Evolutionary conservation across 2,329 filamentous ascomycete genomes (phyloP), one percentile per base, ranked within the genome.

Genomic region (Xylaria digitata): DNA sequence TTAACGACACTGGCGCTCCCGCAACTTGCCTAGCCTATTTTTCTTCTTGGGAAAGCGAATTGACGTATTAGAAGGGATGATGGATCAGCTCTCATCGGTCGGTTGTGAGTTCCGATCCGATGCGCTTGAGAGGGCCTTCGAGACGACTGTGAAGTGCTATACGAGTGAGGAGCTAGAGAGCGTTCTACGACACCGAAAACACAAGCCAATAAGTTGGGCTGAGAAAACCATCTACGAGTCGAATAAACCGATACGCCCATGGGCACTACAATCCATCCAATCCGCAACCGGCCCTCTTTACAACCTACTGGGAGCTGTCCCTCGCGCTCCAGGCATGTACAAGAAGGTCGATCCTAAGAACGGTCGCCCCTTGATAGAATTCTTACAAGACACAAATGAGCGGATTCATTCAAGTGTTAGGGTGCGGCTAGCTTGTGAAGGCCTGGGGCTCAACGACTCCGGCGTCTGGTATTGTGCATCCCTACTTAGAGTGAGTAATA

Each of bases 351-450:
- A 85, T 60, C 78, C 81, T 1, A 75, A 78, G 52, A 81, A 79
- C 1, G 80, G 81, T 8, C 73, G 72, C 13, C 72, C 75, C 37
- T 76, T 77, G 46, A 69, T 73, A 1, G 75, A 76, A 8, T 85
- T 81, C 64, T 80, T 88, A 30, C 73, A 81, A 58, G 80, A 84
- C 66, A 88, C 86, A 9, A 85, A 87, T 70, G 86, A 88, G 75
- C 81, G 83, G 8, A 81, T 87, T 40, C 86, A 88, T 73, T 82
- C 82, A 67, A 85, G 83, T 1, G 86, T 86, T 1, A 81, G 86
- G 1, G 79, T 86, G n/a, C 82, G 85, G 3, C 80, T 87, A 15
- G 82, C 83, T 1, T 83, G 83, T 66, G 74, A 81, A 57, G 86
- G 85, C 1, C 79, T 85, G 2, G 84, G 81, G 0, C 77, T 84